A percentile compares a stretch with the other conserved stretches of the same genome.
Evolutionary conservation across 2,329 filamentous ascomycete species (phyloP).

Genomic region (Calonectria pauciramosa): DNA sequence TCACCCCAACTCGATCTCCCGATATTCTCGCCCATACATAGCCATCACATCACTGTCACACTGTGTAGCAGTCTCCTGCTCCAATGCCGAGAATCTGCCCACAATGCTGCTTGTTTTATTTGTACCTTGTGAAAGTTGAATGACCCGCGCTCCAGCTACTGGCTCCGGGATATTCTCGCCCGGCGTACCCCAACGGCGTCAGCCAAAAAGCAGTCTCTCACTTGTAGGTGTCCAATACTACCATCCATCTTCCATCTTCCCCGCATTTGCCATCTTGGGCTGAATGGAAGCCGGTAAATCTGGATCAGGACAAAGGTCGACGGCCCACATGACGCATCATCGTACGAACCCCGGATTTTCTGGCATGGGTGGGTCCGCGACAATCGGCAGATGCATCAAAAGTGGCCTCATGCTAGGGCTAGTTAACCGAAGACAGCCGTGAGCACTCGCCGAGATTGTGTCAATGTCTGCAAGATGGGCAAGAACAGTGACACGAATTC

Average conservation of each 20-base stretch:
- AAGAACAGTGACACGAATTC: not conserved
- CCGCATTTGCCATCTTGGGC: not conserved
- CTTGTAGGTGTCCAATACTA: not conserved
- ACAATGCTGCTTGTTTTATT: not conserved
- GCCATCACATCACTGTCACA: not conserved
- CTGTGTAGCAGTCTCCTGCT: not conserved
- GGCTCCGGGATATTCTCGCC: not conserved
- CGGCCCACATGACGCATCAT: not conserved
- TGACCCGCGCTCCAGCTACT: not conserved
- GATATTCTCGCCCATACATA: not conserved
- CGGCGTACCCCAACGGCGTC: not conserved
- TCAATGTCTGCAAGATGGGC: not conserved
- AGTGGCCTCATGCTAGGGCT: not conserved
- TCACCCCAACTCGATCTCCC: constrained; percentile 1
- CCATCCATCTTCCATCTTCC: not conserved
- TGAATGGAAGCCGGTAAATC: not conserved
- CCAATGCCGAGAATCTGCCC: not conserved
- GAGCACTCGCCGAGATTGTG: not conserved
- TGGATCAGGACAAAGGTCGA: not conserved
- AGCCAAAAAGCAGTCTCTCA: not conserved
- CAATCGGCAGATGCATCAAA: not conserved
- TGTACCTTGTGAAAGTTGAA: not conserved
- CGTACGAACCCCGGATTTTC: not conserved
- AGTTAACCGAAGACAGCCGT: not conserved
- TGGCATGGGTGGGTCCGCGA: not conserved